phyloP scores from a whole-genome alignment of 176 grass and related monocot species.

The Carex kokanica region DNA sequence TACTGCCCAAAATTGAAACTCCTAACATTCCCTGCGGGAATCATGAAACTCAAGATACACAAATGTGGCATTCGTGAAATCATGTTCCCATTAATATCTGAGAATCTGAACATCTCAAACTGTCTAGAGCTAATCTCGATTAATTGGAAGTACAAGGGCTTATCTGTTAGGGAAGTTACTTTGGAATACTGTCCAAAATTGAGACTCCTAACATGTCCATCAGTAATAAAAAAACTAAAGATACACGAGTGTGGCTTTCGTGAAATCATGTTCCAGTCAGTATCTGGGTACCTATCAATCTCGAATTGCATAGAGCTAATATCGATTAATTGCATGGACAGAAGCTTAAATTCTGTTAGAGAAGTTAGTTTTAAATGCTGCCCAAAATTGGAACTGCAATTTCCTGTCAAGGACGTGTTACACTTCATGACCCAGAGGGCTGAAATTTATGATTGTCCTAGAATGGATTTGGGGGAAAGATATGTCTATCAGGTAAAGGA shows the following conservation, averaged over 20 bases:
- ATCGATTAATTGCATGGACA: not conserved
- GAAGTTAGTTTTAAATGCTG: not conserved
- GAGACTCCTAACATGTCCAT: not conserved
- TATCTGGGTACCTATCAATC: not conserved
- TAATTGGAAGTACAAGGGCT: too few relatives aligned
- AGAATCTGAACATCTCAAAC: not conserved
- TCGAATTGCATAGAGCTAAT: not conserved
- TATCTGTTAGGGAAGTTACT: not conserved
- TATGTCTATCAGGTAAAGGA: not conserved
- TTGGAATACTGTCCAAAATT: too few relatives aligned
- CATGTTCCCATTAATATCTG: not conserved
- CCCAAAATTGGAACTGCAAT: not conserved
- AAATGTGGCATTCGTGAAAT: not conserved
- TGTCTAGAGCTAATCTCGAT: not conserved
- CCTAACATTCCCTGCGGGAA: not conserved
- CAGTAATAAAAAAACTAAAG: not conserved
- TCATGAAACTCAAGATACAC: not conserved
- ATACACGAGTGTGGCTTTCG: not conserved
- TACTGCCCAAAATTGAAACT: too few relatives aligned
- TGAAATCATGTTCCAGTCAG: not conserved
- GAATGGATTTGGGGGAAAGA: not conserved
- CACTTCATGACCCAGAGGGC: not conserved
- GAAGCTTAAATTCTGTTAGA: not conserved
- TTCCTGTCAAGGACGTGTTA: not conserved
- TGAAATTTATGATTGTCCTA: not conserved